Base-by-base conservation (phyloP, 768 basidiomycete species). In the Lanmaoa pseudosensibilis region DNA sequence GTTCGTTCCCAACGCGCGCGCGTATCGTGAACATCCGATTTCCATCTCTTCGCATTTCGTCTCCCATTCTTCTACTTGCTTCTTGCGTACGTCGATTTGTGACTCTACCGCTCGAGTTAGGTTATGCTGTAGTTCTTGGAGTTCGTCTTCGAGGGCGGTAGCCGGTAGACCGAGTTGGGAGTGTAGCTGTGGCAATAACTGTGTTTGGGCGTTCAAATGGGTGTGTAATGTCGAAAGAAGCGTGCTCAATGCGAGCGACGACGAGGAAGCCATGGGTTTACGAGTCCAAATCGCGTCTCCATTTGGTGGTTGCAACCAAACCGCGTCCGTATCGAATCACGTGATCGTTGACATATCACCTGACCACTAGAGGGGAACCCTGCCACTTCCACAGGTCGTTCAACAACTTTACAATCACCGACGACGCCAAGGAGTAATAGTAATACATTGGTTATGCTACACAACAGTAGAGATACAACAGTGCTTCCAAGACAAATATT, bases 91-190 rank as follows among this genome's bases (percentile, higher is more conserved):
- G 15, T 86, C 78, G 40, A 96, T 85, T 64, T 91, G 86, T 6
- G 76, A 75, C 62, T 93, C 88, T 15, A 95, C 88, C 25, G 89
- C 85, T 54, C 82, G 78, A 53, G 87, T 82, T 43, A 96, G 84
- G 47, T 87, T 84, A 33, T 86, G 79, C 64, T 94, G 87, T 8
- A 96, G 80, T 9, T 80, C 72, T 50, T 80, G 76, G 33, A 95
- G 79, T 56, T 97, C 94, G 69, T 91, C 87, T 68, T 90, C 84
- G 41, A 95, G 82, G 0, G 92, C 87, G 12, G 85, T 84, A 27
- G 83, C 73, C 10, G 93, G 91, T 15, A 95, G 79, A 33, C 91
- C 92, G 16, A 96, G 88, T 65, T 91, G 91, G 1, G 83, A 78
- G 71, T 95, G 92, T 5, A 96, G 77, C 8, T 86, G 84, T 16